A percentile compares a stretch with the other conserved stretches of the same genome.
phyloP scores from a whole-genome alignment of 2,329 filamentous ascomycete species.

The Stemphylium lycopersici region DNA sequence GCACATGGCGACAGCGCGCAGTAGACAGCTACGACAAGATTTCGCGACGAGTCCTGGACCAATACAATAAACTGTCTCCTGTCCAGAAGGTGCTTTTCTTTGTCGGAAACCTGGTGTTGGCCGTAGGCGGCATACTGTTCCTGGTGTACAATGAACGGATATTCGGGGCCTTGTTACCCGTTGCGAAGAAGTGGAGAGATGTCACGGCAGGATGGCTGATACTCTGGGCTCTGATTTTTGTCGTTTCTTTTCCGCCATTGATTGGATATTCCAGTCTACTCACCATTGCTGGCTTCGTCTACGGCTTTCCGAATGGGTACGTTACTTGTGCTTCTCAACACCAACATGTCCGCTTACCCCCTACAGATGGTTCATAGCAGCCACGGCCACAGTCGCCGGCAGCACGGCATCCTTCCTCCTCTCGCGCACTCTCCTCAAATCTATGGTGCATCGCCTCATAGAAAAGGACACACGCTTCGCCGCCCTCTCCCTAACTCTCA shows the following conservation, averaged over 20 bases:
- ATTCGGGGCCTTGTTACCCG: slow-evolving; percentile 75
- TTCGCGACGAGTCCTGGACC: slow-evolving; percentile 53
- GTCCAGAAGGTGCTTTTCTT: slow-evolving; percentile 67
- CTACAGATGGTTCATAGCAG: slow-evolving; percentile 81
- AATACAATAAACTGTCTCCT: slow-evolving; percentile 63
- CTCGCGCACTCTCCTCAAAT: slow-evolving; percentile 77
- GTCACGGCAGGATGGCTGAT: slow-evolving; percentile 74
- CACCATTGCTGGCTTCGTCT: slow-evolving; percentile 73
- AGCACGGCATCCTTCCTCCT: slow-evolving; percentile 80
- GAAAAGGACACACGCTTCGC: slow-evolving; percentile 86
- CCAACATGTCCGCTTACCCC: slow-evolving; percentile 1
- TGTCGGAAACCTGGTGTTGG: slow-evolving; percentile 57
- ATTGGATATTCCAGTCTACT: slow-evolving; percentile 84
- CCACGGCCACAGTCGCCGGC: slow-evolving; percentile 77
- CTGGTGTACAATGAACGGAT: slow-evolving; percentile 80
- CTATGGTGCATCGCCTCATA: slow-evolving; percentile 80
- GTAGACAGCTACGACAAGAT: slow-evolving; percentile 53
- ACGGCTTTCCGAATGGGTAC: slow-evolving; percentile 74
- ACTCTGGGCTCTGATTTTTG: slow-evolving; percentile 75
- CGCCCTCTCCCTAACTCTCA: slow-evolving; percentile 83
- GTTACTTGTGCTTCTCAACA: slow-evolving; percentile 30
- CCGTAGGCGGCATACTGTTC: slow-evolving; percentile 68
- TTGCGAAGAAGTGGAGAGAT: slow-evolving; percentile 77
- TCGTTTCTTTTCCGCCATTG: slow-evolving; percentile 82
- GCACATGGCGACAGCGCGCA: slow-evolving; percentile 49